Evolutionary conservation across 371 early-diverging fungal genomes (phyloP), one percentile per base, ranked within the genome.

Genomic region (Paraphysoderma sedebokerense): DNA sequence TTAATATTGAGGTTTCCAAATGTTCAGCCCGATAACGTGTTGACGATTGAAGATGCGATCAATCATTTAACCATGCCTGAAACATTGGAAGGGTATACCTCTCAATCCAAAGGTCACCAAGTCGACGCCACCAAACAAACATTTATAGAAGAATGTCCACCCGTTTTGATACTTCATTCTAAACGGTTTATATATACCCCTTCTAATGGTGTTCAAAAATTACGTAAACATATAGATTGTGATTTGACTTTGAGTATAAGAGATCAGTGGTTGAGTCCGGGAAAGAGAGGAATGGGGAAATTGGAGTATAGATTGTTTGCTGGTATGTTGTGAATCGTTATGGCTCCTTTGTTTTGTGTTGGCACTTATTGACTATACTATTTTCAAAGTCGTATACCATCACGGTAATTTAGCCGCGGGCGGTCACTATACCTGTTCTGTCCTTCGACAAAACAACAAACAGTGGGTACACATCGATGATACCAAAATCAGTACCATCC

Each of bases 371-470:
- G n/a, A 15, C n/a, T 45, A 53, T 50, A 55, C 42, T 19, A 56
- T 59, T n/a, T 37, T 53, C 20, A 54, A 64, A 61, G 92, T 90
- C 37, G 86, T 98, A 7, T 87, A 95, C 61, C 98, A 98, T 62
- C 98, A 93, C 59, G 96, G 98, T 13, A 60, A 66, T 46, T 68
- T 70, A 24, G 86, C 92, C 24, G 77, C 73, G 11, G 96, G 91
- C 32, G 98, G 98, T 5, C 98, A 98, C 58, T 98, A 98, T 62
- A 98, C 96, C 3, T 91, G 91, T 65, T 88, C 88, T 62, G 76
- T 98, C 22, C 57, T 59, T 47, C 50, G 59, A 38, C 67, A 82
- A 50, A 66, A 74, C 23, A 68, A 72, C 49, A 74, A 74, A 31
- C 73, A 78, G 59, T 96, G 93, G 95, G 72, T 89, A 44, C 84